Evolutionary conservation across 2,329 filamentous ascomycete genomes (phyloP), one percentile per base, ranked within the genome.

Genomic region (Simplicillium sp.): DNA sequence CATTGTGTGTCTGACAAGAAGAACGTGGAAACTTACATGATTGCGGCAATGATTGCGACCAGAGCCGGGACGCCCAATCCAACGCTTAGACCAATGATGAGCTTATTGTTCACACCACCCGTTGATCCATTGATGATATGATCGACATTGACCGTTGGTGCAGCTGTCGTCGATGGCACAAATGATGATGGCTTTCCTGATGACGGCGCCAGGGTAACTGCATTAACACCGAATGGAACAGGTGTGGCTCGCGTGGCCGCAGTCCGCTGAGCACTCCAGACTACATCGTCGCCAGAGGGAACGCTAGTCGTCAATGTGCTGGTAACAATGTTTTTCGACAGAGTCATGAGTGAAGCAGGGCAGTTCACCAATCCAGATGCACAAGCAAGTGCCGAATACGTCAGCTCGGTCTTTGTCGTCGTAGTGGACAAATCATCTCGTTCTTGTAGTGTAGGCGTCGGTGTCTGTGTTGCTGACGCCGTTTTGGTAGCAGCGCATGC

Each of bases 41-140:
- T 40, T 6, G 43, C 51, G 0, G 42, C 56, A 31, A 60, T 41
- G 3, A 56, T 42, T 4, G 50, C 59, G 7, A 55, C 43, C 3
- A 73, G 16, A 3, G 64, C 47, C 0, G 67, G 61, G 0, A 68
- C 52, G 2, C 66, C 67, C 9, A 70, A 38, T 1, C 71, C 71
- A 2, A 75, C 61, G 33, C 61, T 63, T 2, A 73, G 50, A 3
- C 72, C 71, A 18, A 75, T 58, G 35, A 74, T 66, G 29, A 72
- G 40, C 16, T 62, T 63, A 25, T 65, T 69, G n/a, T 57, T 59
- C 3, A 64, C 59, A 0, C 66, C 62, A 2, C 53, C 43, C 1
- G 55, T 52, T 25, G 53, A 45, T 0, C 50, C 54, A 4, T 58
- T 42, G 1, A 58, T 17, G 7, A 49, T 39, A 3, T 51, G 44